Evolutionary conservation across 768 basidiomycete species (phyloP), one percentile per base, ranked within the genome.

Genomic region (Tylopilus subfusipes): DNA sequence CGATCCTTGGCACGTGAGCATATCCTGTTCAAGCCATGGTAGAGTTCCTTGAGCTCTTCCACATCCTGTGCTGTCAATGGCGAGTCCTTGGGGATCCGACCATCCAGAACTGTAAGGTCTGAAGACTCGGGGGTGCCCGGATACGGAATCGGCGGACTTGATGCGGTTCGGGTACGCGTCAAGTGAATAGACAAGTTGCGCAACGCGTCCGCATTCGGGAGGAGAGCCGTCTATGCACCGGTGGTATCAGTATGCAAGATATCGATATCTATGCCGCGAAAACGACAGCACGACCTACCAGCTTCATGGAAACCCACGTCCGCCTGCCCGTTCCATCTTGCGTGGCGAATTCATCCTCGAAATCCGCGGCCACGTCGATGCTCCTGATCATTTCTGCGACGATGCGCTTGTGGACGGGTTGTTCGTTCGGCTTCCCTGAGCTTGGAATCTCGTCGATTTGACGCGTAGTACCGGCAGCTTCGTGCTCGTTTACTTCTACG

Each of bases 251-350:
- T n/a, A n/a, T n/a, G n/a, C n/a, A n/a, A n/a, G n/a, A n/a, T n/a
- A n/a, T n/a, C n/a, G 25, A 18, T 9, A 16, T 3, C 25, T 45
- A 27, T 27, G 25, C 12, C 38, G 2, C 14, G 3, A 31, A 34
- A 27, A 40, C n/a, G 46, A 38, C 27, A 42, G 4, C 34, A 27
- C 16, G 2, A 62, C 85, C 55, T 58, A 87, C 89, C 54, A 95
- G 74, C 70, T 96, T 96, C 22, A 96, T 70, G 1, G 93, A 91
- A 21, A 96, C 85, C 83, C 90, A 92, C 0, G 88, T 91, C 57
- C 82, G 76, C 22, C 86, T 73, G 7, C 79, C 79, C 5, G 54
- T 59, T 27, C 48, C 61, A 4, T 51, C 65, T 27, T 51, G 48
- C 1, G 53, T 55, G 1, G 65, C 69, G 29, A 72, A 61, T 48